Conservation (phyloP, 768 basidiomycete species). For the Mycena polygramma region DNA sequence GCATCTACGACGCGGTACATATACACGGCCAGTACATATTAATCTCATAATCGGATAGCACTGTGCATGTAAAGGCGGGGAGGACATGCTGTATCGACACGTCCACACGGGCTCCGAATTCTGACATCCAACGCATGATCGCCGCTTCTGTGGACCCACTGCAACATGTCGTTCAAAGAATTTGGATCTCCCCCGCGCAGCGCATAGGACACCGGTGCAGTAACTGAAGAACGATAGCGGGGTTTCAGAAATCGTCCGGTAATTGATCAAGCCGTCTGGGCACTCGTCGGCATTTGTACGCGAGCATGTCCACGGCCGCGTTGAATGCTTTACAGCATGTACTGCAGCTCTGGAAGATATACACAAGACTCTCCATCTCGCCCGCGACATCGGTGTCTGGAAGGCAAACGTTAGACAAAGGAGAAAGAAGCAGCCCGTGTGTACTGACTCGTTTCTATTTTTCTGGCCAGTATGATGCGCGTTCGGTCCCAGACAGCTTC, state of each 20-base stretch:
- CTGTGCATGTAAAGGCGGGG: not conserved
- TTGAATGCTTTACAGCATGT: slow-evolving; percentile 70
- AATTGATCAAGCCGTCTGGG: slow-evolving; percentile 66
- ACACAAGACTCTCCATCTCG: slow-evolving; percentile 70
- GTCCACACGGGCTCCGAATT: too few species aligned
- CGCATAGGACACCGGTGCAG: not conserved
- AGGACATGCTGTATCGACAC: not conserved
- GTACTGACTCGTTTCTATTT: slow-evolving; percentile 66
- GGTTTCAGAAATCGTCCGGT: slow-evolving; percentile 36
- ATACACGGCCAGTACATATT: slow-evolving; percentile 20
- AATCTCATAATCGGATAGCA: slow-evolving; percentile 21
- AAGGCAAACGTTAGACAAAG: not conserved
- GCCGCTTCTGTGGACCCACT: too few species aligned
- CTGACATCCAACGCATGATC: too few species aligned
- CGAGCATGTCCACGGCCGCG: slow-evolving; percentile 79
- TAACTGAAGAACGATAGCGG: not conserved
- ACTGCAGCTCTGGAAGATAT: slow-evolving; percentile 62
- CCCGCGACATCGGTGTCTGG: slow-evolving; percentile 75
- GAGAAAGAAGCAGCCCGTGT: not conserved
- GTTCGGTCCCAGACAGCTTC: slow-evolving; percentile 64
- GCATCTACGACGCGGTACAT: not conserved
- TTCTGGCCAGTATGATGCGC: slow-evolving; percentile 58
- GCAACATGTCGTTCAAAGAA: not conserved
- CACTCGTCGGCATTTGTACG: slow-evolving; percentile 75
- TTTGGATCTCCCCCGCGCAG: not conserved